phyloP scores from a whole-genome alignment of 2,329 filamentous ascomycete genomes.

The Diaporthe aspalathi region DNA sequence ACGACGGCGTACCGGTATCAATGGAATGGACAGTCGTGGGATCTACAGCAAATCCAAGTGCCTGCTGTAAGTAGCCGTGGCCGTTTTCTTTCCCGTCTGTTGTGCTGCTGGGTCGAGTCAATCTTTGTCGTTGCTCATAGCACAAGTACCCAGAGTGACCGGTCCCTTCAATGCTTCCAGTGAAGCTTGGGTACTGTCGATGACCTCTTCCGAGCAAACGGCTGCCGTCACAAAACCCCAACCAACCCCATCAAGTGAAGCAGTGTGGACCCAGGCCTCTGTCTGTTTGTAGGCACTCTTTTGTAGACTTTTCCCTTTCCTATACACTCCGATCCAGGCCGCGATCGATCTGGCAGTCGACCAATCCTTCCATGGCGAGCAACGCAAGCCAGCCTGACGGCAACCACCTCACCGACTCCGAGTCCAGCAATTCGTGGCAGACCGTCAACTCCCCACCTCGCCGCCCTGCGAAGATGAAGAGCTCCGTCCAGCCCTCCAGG shows the following conservation, averaged over 20 bases:
- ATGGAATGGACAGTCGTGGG: slow-evolving; percentile 54
- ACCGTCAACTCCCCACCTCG: background rate
- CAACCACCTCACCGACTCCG: slow-evolving; percentile 16
- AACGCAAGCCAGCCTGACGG: background rate
- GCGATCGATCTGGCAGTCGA: background rate
- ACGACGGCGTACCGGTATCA: slow-evolving; percentile 50
- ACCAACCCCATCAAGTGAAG: background rate
- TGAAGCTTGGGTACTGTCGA: background rate
- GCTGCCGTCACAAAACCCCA: background rate
- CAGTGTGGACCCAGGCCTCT: background rate
- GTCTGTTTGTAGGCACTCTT: background rate
- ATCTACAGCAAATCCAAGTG: slow-evolving; percentile 48
- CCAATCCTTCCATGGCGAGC: slow-evolving; percentile 28
- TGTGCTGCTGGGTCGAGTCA: background rate
- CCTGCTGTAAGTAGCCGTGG: slow-evolving; percentile 49
- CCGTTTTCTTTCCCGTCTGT: slow-evolving; percentile 15
- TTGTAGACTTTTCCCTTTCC: background rate
- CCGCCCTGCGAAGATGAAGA: background rate
- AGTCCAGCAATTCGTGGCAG: slow-evolving; percentile 27
- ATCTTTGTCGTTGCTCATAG: background rate
- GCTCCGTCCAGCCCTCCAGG: slow-evolving; percentile 4
- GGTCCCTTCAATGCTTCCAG: background rate
- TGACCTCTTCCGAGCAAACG: background rate
- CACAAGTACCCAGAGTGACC: background rate
- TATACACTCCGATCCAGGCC: background rate